Conservation (phyloP, 106 monocot genomes). For the Narthecium ossifragum region DNA sequence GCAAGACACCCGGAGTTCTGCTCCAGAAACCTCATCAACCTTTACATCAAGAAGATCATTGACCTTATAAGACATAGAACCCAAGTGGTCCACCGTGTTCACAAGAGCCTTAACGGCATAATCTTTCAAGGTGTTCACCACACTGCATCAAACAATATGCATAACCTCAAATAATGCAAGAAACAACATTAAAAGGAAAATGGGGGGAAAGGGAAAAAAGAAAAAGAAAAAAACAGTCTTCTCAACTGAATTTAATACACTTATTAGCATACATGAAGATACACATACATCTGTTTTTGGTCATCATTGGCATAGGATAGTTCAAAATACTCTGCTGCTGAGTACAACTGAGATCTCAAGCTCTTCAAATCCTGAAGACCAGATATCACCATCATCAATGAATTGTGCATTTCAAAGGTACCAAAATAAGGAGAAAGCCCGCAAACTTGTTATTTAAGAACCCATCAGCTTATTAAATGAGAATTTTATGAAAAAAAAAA, state of each 20-base stretch:
- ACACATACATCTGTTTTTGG: conserved; percentile 62
- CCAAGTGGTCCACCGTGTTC: conserved; percentile 87
- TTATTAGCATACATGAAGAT: not conserved
- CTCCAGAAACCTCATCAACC: conserved; percentile 37
- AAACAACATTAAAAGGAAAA: no score
- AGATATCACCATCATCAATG: not conserved
- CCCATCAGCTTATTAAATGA: not conserved
- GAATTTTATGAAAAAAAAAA: not conserved
- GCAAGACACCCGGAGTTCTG: conserved; percentile 56
- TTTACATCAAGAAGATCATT: conserved; percentile 59
- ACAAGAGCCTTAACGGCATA: conserved; percentile 83
- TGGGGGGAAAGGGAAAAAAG: no score
- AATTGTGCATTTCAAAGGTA: not conserved
- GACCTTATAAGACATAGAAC: conserved; percentile 69
- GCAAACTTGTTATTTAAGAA: not conserved
- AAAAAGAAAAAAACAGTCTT: no score
- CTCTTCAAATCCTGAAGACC: conserved; percentile 77
- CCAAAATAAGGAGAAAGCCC: not conserved
- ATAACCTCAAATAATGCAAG: not conserved
- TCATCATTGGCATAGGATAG: conserved; percentile 65
- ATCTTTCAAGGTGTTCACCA: conserved; percentile 77
- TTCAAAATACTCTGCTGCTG: conserved; percentile 95
- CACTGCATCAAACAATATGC: conserved; percentile 30
- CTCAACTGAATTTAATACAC: no score
- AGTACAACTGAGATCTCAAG: conserved; percentile 71